Evolutionary conservation across 2,329 filamentous ascomycete genomes (phyloP).

Genomic region (Ophiostoma australiae): DNA sequence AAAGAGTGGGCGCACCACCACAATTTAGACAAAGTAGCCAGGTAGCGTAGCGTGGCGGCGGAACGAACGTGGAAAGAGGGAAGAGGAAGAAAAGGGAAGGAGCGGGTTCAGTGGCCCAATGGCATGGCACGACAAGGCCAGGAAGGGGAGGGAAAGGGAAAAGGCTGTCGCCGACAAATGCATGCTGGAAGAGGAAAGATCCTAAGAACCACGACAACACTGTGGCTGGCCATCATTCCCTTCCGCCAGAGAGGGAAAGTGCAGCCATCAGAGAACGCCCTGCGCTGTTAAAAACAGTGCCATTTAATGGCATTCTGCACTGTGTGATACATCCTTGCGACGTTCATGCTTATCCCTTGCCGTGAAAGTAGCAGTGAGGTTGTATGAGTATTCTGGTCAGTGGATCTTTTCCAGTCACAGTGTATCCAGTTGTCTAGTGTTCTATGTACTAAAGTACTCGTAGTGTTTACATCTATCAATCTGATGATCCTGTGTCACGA

Average conservation of each 20-base stretch:
- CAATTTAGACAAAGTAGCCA: not conserved
- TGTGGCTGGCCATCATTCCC: not conserved
- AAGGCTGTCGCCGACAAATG: conserved; percentile 20
- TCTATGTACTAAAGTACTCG: not conserved
- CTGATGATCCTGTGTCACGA: not conserved
- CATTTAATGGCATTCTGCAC: not conserved
- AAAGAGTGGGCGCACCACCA: not conserved
- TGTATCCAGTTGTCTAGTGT: not conserved
- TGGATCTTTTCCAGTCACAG: not conserved
- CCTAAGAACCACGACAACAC: not conserved
- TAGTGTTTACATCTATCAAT: not conserved
- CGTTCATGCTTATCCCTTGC: not conserved
- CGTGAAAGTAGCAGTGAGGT: not conserved
- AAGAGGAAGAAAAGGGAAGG: conserved; percentile 9
- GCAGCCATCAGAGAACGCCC: not conserved
- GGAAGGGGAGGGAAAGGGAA: conserved; percentile 15
- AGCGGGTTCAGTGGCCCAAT: conserved; percentile 18
- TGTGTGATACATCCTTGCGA: not conserved
- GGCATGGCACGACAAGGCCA: conserved; percentile 9
- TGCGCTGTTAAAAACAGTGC: not conserved
- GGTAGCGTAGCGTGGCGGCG: not conserved
- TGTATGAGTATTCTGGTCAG: not conserved
- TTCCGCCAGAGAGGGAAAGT: conserved; percentile 13
- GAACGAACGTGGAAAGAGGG: conserved; percentile 15
- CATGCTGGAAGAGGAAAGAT: conserved; percentile 18